A percentile compares a stretch with the other conserved stretches of the same genome.
Conservation (phyloP, 169 alveolate genomes). For the Amoebophrya sp. region DNA sequence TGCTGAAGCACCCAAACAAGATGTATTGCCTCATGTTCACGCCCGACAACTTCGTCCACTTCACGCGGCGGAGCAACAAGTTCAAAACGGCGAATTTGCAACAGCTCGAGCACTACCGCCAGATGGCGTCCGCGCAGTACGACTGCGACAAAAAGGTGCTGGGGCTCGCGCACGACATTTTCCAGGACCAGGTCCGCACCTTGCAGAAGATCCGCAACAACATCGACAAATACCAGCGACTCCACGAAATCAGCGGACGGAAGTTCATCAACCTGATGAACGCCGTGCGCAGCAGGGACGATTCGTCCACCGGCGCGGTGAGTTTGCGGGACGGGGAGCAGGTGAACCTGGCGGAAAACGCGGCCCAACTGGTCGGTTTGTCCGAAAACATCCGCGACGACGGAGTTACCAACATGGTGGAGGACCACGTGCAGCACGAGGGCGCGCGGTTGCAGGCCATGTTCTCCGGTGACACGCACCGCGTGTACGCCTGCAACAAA, state of each 20-base stretch:
- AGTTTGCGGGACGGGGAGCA: too few species aligned
- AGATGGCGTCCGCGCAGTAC: not conserved
- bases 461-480: too few species aligned
- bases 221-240: not conserved
- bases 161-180: not conserved
- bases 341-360: too few species aligned
- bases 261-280: not conserved
- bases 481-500: too few species aligned
- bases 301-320: too few species aligned
- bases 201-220: not conserved
- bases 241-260: not conserved
- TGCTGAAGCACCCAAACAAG: not conserved
- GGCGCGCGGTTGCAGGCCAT: too few species aligned
- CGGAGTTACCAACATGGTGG: too few species aligned
- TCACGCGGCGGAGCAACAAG: not conserved
- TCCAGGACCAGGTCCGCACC: not conserved
- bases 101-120: not conserved
- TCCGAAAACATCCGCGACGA: too few species aligned
- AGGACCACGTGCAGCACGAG: too few species aligned
- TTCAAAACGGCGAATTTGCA: not conserved
- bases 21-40: not conserved
- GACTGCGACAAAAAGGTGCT: conserved; percentile 1
- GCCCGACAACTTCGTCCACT: not conserved
- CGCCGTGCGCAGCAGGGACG: too few species aligned
- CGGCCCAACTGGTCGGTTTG: too few species aligned